Base-by-base conservation (phyloP, 2,329 filamentous ascomycete genomes). In the Lachnum nothofagi region DNA sequence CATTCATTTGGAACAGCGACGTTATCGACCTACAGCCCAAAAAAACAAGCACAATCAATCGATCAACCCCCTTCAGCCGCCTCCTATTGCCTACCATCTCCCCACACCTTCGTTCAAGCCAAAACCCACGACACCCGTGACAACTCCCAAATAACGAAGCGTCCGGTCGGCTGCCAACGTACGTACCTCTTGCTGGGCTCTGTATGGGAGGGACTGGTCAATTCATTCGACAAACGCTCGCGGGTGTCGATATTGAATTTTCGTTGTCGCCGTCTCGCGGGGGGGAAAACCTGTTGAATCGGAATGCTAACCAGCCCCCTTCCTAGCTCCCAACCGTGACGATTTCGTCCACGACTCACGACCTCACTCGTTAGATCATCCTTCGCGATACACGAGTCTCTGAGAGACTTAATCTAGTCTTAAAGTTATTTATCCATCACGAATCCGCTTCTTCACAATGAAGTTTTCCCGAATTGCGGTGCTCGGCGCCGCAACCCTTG, bases 401-500 rank as follows among this genome's bases (percentile, higher is more conserved):
- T 45, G 53, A 55, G 50, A 56, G 53, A 35, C 51, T 50, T n/a
- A 14, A 33, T 33, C 20, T 34, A 27, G 40, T 44, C 24, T 24
- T 43, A 49, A 22, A 40, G 33, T 42, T n/a, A 41, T 51, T 51
- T 47, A 55, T 62, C 54, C 43, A 52, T 52, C 60, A 61, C 48
- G 59, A 59, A 58, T 63, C 31, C 53, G 37, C 56, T 62, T 60
- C 58, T 62, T 62, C 59, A 64, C 59, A 56, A 67, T 67, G 64
- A 67, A 65, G 62, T 56, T 64, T 48, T 49, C 53, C 42, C 31
- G 35, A 38, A 39, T 64, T 40, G 60, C 60, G 44, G 52, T 66
- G 23, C 44, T 66, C 8, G 49, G 61, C 53, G 62, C 60, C 24
- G 75, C 74, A 52, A 70, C 69, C 38, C 69, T 77, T 46, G 76